Evolutionary conservation across 2,329 filamentous ascomycete species (phyloP).

Genomic region (Hymenoscyphus salicellus): DNA sequence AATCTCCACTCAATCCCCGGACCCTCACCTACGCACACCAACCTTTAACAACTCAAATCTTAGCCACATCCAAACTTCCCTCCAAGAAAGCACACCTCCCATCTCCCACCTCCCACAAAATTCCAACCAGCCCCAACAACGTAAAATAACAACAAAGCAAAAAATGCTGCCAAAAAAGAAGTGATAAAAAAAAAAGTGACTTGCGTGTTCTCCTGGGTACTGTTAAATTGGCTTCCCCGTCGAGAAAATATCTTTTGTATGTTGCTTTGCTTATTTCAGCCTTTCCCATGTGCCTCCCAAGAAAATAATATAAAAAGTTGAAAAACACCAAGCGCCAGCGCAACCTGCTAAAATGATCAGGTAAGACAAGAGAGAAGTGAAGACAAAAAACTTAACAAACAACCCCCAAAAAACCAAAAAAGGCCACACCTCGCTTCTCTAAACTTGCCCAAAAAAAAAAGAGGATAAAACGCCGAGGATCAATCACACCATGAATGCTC

Average conservation of each 20-base stretch:
- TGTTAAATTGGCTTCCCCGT: constrained; percentile 13
- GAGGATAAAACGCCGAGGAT: neutral
- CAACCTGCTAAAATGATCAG: neutral
- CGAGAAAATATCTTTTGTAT: constrained; percentile 3
- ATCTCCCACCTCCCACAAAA: neutral
- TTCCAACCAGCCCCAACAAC: neutral
- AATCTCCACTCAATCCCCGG: neutral
- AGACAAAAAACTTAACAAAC: neutral
- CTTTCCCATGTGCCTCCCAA: neutral
- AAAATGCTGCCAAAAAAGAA: neutral
- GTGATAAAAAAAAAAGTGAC: neutral
- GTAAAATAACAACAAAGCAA: neutral
- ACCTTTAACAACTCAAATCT: neutral
- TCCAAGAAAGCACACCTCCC: neutral
- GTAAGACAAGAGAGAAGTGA: constrained; percentile 1
- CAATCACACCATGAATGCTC: neutral
- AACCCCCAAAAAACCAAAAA: neutral
- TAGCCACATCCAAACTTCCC: neutral
- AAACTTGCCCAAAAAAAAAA: neutral
- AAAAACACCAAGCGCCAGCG: constrained; percentile 2
- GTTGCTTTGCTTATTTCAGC: constrained; percentile 1
- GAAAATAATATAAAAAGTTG: neutral
- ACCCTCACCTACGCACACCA: neutral
- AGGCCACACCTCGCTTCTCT: constrained; percentile 1
- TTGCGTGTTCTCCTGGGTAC: constrained; percentile 8